Evolutionary conservation across 1,284 basidiomycete genomes (phyloP).

Genomic region (Puccinia polysora): DNA sequence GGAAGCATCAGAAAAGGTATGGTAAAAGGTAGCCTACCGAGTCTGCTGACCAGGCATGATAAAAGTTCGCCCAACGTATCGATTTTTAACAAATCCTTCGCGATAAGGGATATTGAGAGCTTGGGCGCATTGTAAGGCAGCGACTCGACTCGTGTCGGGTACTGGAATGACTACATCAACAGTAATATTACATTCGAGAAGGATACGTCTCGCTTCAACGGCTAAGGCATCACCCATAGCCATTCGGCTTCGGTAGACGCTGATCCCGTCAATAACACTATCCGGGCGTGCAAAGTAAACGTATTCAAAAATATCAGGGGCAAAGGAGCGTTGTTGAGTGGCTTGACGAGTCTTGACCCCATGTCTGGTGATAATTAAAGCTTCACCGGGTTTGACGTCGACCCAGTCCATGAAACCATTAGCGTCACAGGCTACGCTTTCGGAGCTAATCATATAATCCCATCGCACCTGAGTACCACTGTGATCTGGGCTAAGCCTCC

Average conservation of each 20-base stretch:
- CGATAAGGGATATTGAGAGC: constrained; percentile 84
- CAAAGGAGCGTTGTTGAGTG: constrained; percentile 66
- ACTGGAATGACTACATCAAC: constrained; percentile 98
- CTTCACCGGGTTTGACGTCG: constrained; percentile 88
- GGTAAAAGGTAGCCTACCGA: constrained; percentile 57
- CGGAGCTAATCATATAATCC: constrained; percentile 89
- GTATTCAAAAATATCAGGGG: constrained; percentile 99
- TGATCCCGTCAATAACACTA: constrained; percentile 93
- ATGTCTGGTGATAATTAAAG: constrained; percentile 73
- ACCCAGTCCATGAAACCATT: constrained; percentile 85
- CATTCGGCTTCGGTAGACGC: constrained; percentile 96
- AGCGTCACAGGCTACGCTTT: constrained; percentile 93
- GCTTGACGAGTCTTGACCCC: constrained; percentile 70
- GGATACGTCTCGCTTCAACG: constrained; percentile 71
- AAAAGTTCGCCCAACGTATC: constrained; percentile 96
- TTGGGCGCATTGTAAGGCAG: constrained; percentile 91
- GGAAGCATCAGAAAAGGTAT: constrained; percentile 16
- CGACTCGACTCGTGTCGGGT: constrained; percentile 93
- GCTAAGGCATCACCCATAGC: constrained; percentile 98
- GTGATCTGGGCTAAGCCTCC: constrained; percentile 54
- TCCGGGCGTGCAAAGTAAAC: constrained; percentile 99
- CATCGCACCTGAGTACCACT: constrained; percentile 47
- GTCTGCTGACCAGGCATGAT: constrained; percentile 99
- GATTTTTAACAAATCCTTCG: constrained; percentile 98
- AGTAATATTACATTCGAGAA: constrained; percentile 62